Conservation (phyloP, 805 yeast species). For the Metschnikowia baotianmanensis region DNA sequence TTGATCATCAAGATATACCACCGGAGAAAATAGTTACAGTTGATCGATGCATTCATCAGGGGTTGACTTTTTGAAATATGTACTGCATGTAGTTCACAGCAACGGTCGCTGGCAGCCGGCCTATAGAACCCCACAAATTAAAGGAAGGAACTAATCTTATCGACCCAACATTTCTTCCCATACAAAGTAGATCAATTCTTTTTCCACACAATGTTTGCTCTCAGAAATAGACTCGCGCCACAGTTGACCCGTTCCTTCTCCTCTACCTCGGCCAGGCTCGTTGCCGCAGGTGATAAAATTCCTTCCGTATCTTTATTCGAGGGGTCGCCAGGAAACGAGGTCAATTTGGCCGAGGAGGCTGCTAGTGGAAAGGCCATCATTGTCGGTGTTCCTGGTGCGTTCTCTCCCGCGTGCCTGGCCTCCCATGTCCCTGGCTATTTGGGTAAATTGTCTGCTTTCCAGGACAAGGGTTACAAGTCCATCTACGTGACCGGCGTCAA, state of each 20-base stretch:
- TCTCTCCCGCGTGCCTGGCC: conserved; percentile 75
- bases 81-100: background rate
- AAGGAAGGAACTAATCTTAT: background rate
- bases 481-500: conserved; percentile 75
- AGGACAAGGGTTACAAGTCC: conserved; percentile 61
- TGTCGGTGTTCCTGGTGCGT: conserved; percentile 58
- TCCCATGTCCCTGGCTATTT: conserved; percentile 75
- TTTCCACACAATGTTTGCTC: conserved; percentile 5
- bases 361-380: conserved; percentile 51
- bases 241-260: conserved; percentile 21
- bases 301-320: conserved; percentile 59
- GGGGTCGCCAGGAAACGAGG: conserved; percentile 61
- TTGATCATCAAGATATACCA: too few species aligned
- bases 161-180: background rate
- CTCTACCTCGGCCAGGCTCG: conserved; percentile 21
- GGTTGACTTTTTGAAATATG: too few species aligned
- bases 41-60: too few species aligned
- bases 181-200: background rate
- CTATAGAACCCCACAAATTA: background rate
- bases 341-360: conserved; percentile 51
- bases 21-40: too few species aligned
- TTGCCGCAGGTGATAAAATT: conserved; percentile 58
- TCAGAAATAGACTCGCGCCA: conserved; percentile 4
- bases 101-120: background rate
- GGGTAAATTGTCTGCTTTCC: conserved; percentile 47